Conservation (phyloP, 306 rosid genomes). For the Trifolium dubium region DNA sequence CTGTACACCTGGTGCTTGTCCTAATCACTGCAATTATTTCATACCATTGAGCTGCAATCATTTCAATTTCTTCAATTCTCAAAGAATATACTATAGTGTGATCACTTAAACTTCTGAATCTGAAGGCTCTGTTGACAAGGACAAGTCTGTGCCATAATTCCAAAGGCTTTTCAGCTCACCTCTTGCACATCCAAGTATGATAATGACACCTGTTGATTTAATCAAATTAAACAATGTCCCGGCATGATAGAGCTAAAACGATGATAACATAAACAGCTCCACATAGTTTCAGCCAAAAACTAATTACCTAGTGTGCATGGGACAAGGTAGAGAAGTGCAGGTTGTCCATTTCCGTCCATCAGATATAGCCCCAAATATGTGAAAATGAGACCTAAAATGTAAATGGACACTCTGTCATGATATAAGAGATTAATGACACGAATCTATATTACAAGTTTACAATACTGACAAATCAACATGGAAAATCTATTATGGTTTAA, state of each 20-base stretch:
- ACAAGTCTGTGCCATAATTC: constrained; percentile 60
- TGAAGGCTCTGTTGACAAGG: constrained; percentile 44
- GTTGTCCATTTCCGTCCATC: constrained; percentile 94
- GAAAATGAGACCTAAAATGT: constrained; percentile 68
- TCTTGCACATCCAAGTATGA: constrained; percentile 65
- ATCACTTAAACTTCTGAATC: constrained; percentile 49
- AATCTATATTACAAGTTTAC: constrained; percentile 19
- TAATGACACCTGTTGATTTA: constrained; percentile 63
- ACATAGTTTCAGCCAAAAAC: constrained; percentile 19
- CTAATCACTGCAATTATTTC: constrained; percentile 18
- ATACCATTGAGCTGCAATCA: constrained; percentile 19
- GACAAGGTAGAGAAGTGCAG: constrained; percentile 97
- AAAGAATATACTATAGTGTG: neutral
- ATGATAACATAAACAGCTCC: neutral
- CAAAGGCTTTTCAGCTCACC: constrained; percentile 82
- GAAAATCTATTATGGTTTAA: constrained; percentile 26
- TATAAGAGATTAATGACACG: constrained; percentile 15
- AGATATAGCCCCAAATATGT: constrained; percentile 85
- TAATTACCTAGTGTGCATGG: constrained; percentile 93
- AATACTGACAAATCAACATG: constrained; percentile 18
- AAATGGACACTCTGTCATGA: constrained; percentile 35
- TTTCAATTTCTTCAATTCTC: constrained; percentile 33
- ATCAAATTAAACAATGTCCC: constrained; percentile 27
- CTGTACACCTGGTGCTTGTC: constrained; percentile 35
- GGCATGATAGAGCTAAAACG: constrained; percentile 21